Evolutionary conservation across 2,329 filamentous ascomycete species (phyloP), one percentile per base, ranked within the genome.

Genomic region (Fusarium sp.): DNA sequence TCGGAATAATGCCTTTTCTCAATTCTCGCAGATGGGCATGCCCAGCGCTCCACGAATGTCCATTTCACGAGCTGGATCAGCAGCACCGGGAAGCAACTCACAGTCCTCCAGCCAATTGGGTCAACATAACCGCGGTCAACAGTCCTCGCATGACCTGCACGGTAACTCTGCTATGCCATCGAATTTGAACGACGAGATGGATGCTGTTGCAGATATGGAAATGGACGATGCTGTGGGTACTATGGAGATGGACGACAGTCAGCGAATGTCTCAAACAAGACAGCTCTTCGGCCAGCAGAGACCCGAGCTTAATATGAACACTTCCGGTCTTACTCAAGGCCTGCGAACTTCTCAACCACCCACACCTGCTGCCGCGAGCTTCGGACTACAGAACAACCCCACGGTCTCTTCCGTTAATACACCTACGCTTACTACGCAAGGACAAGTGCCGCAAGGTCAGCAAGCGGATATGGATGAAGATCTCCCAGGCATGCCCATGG

Each of bases 391-490:
- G 77, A 93, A 97, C 78, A 97, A 97, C 78, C 95, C 95, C 16
- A 97, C 94, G 2, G 95, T 98, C 18, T 99, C 96, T 4, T 97
- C 94, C 5, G 95, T 97, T 57, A 98, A 97, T 79, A 98, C 95
- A 0, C 95, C 95, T 1, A 97, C 94, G 1, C 85, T 98, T 60
- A 92, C 91, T 62, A 93, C 93, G 69, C 90, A 92, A 34, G 85
- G 87, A 57, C 91, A 93, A 72, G 88, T 92, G 36, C 86, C 88
- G 41, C 86, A 83, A 63, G 88, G 81, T 53, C 77, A 82, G 59
- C 85, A 82, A 80, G 85, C 82, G 26, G 90, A 94, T 72, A 85
- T 94, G 67, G 92, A 97, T 51, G 90, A 92, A 70, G 90, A 91
- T 65, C 86, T 93, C 62, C 83, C 90, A 15, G 88, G 86, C 36